A percentile compares a stretch with the other conserved stretches of the same genome.
Conservation (phyloP, 176 grass and related monocot genomes). For the Olyra latifolia region DNA sequence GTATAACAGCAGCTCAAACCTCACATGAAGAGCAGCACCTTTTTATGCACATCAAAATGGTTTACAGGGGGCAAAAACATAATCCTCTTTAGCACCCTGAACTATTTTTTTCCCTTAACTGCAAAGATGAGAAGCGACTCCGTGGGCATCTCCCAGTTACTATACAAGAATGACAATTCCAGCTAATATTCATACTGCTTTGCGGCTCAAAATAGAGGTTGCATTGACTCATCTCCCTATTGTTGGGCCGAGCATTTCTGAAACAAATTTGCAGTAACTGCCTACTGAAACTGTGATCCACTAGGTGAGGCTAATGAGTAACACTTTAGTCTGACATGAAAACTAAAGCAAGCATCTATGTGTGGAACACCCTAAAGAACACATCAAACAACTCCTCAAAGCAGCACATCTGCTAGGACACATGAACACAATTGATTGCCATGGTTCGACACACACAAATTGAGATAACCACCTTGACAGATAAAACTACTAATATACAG, state of each 20-base stretch:
- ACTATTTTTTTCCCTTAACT: not conserved
- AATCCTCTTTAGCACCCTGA: not conserved
- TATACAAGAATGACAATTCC: not conserved
- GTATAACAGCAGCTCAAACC: not conserved
- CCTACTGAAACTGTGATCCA: not conserved
- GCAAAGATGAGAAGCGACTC: not conserved
- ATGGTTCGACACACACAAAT: slow-evolving; percentile 5
- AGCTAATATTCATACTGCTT: not conserved
- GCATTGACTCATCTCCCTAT: not conserved
- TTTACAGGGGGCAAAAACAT: not conserved
- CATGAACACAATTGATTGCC: not conserved
- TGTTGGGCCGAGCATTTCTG: not conserved
- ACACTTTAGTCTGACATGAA: not conserved
- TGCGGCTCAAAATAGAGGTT: not conserved
- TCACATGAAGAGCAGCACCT: not conserved
- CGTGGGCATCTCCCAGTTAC: not conserved
- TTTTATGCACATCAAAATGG: not conserved
- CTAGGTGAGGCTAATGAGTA: not conserved
- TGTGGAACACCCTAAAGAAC: slow-evolving; percentile 1
- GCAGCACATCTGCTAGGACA: slow-evolving; percentile 12
- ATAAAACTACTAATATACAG: slow-evolving; percentile 6
- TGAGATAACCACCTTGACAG: not conserved
- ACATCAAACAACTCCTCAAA: not conserved
- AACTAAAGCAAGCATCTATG: not conserved
- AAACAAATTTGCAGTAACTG: not conserved